phyloP scores from a whole-genome alignment of 2,329 filamentous ascomycete species.

The Diaporthe sp. region DNA sequence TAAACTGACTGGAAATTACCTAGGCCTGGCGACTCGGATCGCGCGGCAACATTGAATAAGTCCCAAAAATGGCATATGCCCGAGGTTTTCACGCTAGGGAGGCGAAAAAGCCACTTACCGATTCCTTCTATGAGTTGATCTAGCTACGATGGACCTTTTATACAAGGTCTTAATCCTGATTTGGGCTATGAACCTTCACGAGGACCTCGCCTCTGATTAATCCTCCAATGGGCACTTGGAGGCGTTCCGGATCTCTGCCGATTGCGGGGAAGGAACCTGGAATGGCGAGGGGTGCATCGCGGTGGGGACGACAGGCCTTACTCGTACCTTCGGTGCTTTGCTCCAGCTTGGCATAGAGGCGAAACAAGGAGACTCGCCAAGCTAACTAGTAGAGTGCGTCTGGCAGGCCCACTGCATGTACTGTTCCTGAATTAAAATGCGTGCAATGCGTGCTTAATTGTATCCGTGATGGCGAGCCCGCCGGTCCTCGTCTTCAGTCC shows the following conservation, averaged over 20 bases:
- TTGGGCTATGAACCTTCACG: neutral
- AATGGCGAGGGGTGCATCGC: neutral
- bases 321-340: constrained; percentile 17
- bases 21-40: neutral
- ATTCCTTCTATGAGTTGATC: neutral
- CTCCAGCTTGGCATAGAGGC: constrained; percentile 17
- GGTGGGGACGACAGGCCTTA: constrained; percentile 11
- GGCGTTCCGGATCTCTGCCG: neutral
- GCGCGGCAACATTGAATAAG: neutral
- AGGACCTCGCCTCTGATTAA: constrained; percentile 15
- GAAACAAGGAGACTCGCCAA: constrained; percentile 20
- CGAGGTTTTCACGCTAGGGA: neutral
- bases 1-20: neutral
- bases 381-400: constrained; percentile 5
- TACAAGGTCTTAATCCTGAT: constrained; percentile 2
- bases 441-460: neutral
- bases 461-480: neutral
- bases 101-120: neutral
- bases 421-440: neutral
- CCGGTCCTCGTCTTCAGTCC: neutral
- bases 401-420: neutral
- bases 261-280: constrained; percentile 23
- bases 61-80: neutral
- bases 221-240: constrained; percentile 20
- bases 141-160: neutral